Percentiles rank a stretch among this genome's conserved stretches.
These are phyloP conservation scores for Striga hermonthica DNA, from an alignment of 305 asterid species.

Conservation along the genomic window DNA sequence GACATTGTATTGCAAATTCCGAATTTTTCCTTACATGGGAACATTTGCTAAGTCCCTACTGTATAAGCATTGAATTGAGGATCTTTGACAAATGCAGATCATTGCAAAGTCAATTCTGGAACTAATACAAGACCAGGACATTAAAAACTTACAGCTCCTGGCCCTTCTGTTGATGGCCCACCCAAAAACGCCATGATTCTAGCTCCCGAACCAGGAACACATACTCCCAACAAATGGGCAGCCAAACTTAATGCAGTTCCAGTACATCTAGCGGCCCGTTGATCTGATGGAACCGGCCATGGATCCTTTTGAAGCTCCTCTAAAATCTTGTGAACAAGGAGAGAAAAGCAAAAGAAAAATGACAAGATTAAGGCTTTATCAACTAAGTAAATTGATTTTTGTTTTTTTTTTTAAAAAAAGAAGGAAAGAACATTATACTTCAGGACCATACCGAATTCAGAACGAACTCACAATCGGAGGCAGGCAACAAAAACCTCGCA, in stretches of 20 bases:
- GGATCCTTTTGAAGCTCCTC: conserved; percentile 99
- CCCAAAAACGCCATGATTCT: conserved; percentile 95
- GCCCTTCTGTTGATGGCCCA: conserved; percentile 97
- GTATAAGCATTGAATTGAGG: conserved; percentile 3
- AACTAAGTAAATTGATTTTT: conserved; percentile 19
- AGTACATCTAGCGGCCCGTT: conserved; percentile 87
- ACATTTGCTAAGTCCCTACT: neutral
- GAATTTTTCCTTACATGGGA: neutral
- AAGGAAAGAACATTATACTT: conserved; percentile 28
- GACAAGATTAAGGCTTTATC: conserved; percentile 30
- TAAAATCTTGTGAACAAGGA: conserved; percentile 56
- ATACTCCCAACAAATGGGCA: conserved; percentile 88
- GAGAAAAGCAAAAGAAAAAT: conserved; percentile 25
- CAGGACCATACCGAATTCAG: conserved; percentile 70
- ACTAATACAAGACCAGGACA: conserved; percentile 11
- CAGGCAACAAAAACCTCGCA: conserved; percentile 85
- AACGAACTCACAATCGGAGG: conserved; percentile 95
- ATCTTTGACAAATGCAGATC: neutral
- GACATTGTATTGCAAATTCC: conserved; percentile 2
- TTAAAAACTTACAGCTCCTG: conserved; percentile 75
- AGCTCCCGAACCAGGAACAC: conserved; percentile 98
- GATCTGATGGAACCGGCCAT: conserved; percentile 93
- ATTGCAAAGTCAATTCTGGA: conserved; percentile 8
- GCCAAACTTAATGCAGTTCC: conserved; percentile 93
- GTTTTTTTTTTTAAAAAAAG: conserved; percentile 3